Evolutionary conservation across 2,329 filamentous ascomycete genomes (phyloP).

Genomic region (Alternaria solani): DNA sequence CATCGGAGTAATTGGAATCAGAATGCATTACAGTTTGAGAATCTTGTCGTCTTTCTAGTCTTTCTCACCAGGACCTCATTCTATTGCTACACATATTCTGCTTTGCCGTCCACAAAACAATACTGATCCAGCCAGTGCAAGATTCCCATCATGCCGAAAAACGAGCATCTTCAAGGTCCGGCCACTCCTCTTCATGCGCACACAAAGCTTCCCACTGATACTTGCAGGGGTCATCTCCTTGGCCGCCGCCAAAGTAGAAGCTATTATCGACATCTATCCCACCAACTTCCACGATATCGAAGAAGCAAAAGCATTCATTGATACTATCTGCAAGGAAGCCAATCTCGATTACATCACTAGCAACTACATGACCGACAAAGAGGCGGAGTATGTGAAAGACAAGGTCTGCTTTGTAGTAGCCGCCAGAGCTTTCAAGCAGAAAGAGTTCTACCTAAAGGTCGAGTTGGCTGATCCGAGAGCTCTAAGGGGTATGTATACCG

Average conservation of each 20-base stretch:
- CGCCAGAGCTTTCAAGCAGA: constrained; percentile 10
- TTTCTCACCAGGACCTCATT: not conserved
- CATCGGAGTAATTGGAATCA: not conserved
- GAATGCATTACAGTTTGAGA: not conserved
- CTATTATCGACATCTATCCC: constrained; percentile 9
- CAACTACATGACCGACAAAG: not conserved
- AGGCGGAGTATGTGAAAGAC: constrained; percentile 9
- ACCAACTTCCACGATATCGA: constrained; percentile 12
- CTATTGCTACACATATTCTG: not conserved
- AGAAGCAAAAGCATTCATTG: constrained; percentile 12
- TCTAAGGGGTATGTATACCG: not conserved
- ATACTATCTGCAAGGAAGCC: not conserved
- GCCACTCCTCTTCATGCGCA: not conserved
- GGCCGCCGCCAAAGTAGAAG: not conserved
- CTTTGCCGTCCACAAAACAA: not conserved
- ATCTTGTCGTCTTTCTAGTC: not conserved
- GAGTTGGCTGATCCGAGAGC: constrained; percentile 1
- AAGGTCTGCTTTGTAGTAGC: constrained; percentile 17
- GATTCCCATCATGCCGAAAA: not conserved
- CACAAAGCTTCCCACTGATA: not conserved
- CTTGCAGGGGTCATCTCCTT: not conserved
- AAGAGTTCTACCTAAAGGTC: constrained; percentile 19
- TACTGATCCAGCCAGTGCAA: not conserved
- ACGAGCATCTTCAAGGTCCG: not conserved
- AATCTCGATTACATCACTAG: not conserved